A percentile compares a stretch with the other conserved stretches of the same genome.
These are phyloP conservation scores for Sporisorium graminicola DNA, from an alignment of 1,284 basidiomycete species.

Conservation along the genomic window DNA sequence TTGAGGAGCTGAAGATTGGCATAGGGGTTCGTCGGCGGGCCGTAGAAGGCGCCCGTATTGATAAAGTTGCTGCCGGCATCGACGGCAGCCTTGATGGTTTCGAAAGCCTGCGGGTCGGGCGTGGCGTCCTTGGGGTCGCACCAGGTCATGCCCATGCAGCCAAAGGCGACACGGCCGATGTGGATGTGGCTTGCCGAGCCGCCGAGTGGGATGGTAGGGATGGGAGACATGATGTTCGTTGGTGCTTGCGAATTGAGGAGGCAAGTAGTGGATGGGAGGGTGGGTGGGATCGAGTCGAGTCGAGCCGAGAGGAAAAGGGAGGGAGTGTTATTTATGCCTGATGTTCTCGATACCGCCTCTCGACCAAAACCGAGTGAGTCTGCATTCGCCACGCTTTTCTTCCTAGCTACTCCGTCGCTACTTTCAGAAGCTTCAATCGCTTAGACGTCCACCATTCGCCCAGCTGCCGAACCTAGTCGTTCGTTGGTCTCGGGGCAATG, in stretches of 20 bases:
- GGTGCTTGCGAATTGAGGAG: too few relatives aligned
- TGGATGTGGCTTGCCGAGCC: slow-evolving; percentile 44
- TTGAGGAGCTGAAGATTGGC: slow-evolving; percentile 72
- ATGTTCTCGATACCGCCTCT: too few relatives aligned
- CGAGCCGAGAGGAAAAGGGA: not conserved
- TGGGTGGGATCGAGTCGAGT: not conserved
- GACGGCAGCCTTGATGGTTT: slow-evolving; percentile 75
- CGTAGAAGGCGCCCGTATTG: slow-evolving; percentile 73
- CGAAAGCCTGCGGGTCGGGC: slow-evolving; percentile 76
- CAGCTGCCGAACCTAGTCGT: too few relatives aligned
- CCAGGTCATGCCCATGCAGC: slow-evolving; percentile 62
- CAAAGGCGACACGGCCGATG: slow-evolving; percentile 57
- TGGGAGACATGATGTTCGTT: slow-evolving; percentile 59
- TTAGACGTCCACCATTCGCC: too few relatives aligned
- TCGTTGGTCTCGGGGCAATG: too few relatives aligned
- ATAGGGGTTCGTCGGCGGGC: slow-evolving; percentile 61
- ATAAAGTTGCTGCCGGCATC: slow-evolving; percentile 74
- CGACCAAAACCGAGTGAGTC: too few relatives aligned
- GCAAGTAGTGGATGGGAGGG: not conserved
- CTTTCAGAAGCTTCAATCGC: too few relatives aligned
- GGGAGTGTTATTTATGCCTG: not conserved
- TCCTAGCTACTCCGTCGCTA: too few relatives aligned
- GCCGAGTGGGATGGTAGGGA: slow-evolving; percentile 41
- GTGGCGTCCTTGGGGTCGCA: slow-evolving; percentile 42
- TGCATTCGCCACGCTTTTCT: not conserved